Evolutionary conservation across 352 stramenopile genomes (phyloP).

Genomic region (Peronospora farinosa): DNA sequence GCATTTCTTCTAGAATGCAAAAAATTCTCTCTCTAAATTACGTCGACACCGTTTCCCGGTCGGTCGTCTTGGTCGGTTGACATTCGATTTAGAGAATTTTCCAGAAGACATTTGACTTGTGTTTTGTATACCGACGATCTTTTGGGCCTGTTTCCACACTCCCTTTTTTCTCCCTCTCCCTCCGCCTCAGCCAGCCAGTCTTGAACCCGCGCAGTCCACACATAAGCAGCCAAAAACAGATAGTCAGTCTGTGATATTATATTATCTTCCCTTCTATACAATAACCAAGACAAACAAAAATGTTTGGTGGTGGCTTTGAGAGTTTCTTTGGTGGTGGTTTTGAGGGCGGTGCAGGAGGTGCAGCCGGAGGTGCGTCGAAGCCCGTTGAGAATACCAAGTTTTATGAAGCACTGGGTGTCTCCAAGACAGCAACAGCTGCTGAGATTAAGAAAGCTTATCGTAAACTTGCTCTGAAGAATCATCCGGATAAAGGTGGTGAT

Average conservation of each 20-base stretch:
- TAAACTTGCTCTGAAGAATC: constrained; percentile 90
- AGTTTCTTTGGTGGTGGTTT: constrained; percentile 83
- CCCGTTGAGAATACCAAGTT: constrained; percentile 84
- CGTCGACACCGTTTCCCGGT: constrained; percentile 14
- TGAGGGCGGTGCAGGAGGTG: constrained; percentile 36
- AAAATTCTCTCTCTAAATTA: not conserved
- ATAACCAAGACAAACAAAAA: constrained; percentile 16
- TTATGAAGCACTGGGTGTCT: constrained; percentile 83
- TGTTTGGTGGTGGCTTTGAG: constrained; percentile 84
- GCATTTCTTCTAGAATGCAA: constrained; percentile 17
- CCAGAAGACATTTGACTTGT: constrained; percentile 22
- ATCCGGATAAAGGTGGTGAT: constrained; percentile 98
- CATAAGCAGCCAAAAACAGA: constrained; percentile 15
- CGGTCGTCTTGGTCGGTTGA: constrained; percentile 15
- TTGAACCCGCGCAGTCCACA: constrained; percentile 28
- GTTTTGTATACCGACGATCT: constrained; percentile 32
- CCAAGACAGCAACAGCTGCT: constrained; percentile 71
- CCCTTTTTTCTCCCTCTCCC: constrained; percentile 18
- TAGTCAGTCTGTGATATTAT: constrained; percentile 1
- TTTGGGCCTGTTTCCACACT: constrained; percentile 18
- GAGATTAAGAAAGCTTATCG: constrained; percentile 90
- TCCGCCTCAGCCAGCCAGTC: constrained; percentile 21
- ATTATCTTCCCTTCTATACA: constrained; percentile 7
- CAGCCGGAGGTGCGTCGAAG: constrained; percentile 36
- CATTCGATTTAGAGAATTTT: constrained; percentile 21